Conservation (phyloP, 805 yeast genomes). For the Metschnikowia baotianmanensis region DNA sequence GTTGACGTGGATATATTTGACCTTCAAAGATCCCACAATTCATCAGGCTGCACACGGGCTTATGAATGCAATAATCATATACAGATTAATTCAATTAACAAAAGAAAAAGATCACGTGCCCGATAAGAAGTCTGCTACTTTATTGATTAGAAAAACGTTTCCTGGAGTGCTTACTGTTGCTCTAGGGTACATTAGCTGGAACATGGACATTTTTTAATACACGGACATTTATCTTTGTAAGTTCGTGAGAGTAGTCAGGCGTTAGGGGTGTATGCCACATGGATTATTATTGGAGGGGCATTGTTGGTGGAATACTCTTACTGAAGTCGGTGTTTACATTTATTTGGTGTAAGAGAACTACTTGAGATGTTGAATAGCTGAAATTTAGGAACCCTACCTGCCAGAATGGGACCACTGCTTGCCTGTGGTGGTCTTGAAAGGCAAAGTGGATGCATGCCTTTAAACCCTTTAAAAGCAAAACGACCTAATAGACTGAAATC, state of each 20-base stretch:
- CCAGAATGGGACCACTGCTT: constrained; percentile 53
- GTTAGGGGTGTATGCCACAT: constrained; percentile 72
- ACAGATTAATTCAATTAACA: constrained; percentile 54
- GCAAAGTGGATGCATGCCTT: constrained; percentile 14
- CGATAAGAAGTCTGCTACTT: constrained; percentile 44
- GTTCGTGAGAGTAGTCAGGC: constrained; percentile 54
- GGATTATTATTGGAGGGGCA: constrained; percentile 89
- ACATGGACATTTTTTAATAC: too few species aligned
- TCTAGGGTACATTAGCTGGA: constrained; percentile 83
- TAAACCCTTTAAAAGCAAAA: constrained; percentile 3
- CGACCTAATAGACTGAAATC: too few species aligned
- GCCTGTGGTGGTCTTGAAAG: constrained; percentile 18
- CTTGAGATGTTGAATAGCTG: constrained; percentile 62
- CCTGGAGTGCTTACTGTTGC: constrained; percentile 65
- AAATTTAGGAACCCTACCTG: constrained; percentile 52
- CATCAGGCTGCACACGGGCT: constrained; percentile 86
- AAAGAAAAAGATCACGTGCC: constrained; percentile 50
- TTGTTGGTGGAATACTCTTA: constrained; percentile 95
- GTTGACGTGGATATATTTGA: constrained; percentile 70
- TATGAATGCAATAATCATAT: constrained; percentile 71
- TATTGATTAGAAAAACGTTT: constrained; percentile 54
- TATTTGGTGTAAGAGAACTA: constrained; percentile 79
- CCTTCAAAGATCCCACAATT: constrained; percentile 76
- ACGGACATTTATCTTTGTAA: constrained; percentile 74
- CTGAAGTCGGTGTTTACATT: constrained; percentile 84